phyloP scores from a whole-genome alignment of 225 moss, liverwort and hornwort genomes.

The Takakia lepidozioides region DNA sequence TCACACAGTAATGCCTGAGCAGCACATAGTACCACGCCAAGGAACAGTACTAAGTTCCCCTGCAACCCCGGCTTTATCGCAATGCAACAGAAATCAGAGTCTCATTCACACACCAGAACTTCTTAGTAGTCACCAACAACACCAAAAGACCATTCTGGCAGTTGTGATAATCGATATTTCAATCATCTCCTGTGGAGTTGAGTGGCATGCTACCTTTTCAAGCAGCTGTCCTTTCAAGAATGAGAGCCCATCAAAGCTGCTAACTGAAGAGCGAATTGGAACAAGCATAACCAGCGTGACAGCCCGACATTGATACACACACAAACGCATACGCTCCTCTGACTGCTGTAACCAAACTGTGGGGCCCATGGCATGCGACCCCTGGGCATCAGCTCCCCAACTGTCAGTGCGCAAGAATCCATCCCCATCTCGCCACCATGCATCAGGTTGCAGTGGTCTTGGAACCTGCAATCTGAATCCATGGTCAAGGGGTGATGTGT shows the following conservation, averaged over 20 bases:
- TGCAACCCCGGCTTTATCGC: too few species aligned
- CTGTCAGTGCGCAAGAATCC: conserved; percentile 69
- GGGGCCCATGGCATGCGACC: conserved; percentile 38
- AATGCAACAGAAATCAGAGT: too few species aligned
- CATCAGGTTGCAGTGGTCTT: conserved; percentile 78
- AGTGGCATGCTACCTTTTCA: conserved; percentile 80
- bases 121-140: too few species aligned
- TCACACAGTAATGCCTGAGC: too few species aligned
- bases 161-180: too few species aligned
- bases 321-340: conserved; percentile 61
- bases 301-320: conserved; percentile 57
- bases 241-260: conserved; percentile 42
- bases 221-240: conserved; percentile 47
- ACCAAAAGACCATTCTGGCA: too few species aligned
- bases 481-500: conserved; percentile 11
- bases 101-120: too few species aligned
- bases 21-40: too few species aligned
- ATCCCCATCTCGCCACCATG: conserved; percentile 84
- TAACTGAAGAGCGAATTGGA: conserved; percentile 34
- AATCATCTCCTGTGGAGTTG: too few species aligned
- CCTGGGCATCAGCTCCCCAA: conserved; percentile 52
- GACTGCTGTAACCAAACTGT: conserved; percentile 52
- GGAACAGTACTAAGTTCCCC: too few species aligned
- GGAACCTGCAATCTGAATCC: conserved; percentile 29
- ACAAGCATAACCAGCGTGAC: conserved; percentile 58